Evolutionary conservation across 1,139 yeast species (phyloP).

Genomic region (Protomyces pachydermus): DNA sequence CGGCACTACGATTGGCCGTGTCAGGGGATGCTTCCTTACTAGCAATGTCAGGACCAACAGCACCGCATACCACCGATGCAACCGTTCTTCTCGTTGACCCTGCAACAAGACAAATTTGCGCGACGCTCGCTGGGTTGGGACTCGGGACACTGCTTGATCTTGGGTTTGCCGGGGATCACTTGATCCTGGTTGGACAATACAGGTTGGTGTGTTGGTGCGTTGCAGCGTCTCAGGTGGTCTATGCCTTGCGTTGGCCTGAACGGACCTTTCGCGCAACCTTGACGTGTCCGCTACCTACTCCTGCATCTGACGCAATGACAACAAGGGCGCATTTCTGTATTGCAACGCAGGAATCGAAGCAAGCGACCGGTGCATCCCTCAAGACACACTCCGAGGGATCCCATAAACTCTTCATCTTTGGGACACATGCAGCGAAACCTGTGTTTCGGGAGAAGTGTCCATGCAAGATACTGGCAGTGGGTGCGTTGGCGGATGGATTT

Average conservation of each 20-base stretch:
- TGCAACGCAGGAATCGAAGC: conserved; percentile 5
- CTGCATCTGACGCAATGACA: neutral
- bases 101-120: neutral
- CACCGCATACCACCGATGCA: neutral
- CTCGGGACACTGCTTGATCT: conserved; percentile 8
- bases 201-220: conserved; percentile 18
- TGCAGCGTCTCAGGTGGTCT: neutral
- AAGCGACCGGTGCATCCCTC: neutral
- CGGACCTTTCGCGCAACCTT: neutral
- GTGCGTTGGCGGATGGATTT: neutral
- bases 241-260: conserved; percentile 12
- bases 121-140: conserved; percentile 2
- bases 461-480: neutral
- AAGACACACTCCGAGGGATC: neutral
- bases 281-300: neutral
- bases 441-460: conserved; percentile 17
- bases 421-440: conserved; percentile 12
- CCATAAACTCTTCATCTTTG: conserved; percentile 18
- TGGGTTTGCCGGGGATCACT: conserved; percentile 6
- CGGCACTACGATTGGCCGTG: neutral
- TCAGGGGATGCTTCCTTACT: conserved; percentile 9
- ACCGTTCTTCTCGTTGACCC: conserved; percentile 11
- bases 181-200: conserved; percentile 6
- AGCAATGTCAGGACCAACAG: neutral
- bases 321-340: neutral